Evolutionary conservation across 306 rosid species (phyloP).

Genomic region (Lagenaria siceraria): DNA sequence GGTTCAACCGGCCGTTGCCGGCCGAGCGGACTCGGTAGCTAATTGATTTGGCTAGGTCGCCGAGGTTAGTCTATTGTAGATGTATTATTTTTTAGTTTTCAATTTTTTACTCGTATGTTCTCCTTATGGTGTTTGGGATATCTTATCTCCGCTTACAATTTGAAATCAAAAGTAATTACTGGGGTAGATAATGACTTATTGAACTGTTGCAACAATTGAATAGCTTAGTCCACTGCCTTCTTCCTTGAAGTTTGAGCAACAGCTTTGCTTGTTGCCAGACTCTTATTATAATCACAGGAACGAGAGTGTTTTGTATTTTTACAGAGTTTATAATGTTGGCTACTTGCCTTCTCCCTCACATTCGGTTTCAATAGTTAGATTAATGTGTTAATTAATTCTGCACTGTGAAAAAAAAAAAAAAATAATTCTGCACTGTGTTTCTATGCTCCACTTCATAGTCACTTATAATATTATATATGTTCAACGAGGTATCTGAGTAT

Average conservation of each 20-base stretch:
- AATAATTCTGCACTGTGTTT: background rate
- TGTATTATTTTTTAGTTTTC: background rate
- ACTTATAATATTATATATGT: background rate
- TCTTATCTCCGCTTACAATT: background rate
- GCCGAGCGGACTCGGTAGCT: constrained; percentile 76
- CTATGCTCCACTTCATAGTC: background rate
- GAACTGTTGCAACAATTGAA: background rate
- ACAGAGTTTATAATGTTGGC: background rate
- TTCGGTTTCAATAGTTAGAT: background rate
- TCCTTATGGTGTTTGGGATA: background rate
- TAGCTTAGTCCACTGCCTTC: background rate
- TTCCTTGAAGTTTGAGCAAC: background rate
- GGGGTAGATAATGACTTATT: background rate
- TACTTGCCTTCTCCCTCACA: background rate
- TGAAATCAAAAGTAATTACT: background rate
- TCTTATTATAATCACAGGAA: background rate
- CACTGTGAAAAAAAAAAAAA: too few relatives aligned
- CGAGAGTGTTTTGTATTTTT: background rate
- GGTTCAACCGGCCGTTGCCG: constrained; percentile 94
- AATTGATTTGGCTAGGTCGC: background rate
- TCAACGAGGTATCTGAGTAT: background rate
- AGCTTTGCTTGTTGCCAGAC: too few relatives aligned
- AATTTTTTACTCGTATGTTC: background rate
- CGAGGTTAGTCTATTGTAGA: background rate
- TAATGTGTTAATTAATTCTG: background rate